Conservation (phyloP, 2,329 filamentous ascomycete genomes). For the Alternaria ethzedia region DNA sequence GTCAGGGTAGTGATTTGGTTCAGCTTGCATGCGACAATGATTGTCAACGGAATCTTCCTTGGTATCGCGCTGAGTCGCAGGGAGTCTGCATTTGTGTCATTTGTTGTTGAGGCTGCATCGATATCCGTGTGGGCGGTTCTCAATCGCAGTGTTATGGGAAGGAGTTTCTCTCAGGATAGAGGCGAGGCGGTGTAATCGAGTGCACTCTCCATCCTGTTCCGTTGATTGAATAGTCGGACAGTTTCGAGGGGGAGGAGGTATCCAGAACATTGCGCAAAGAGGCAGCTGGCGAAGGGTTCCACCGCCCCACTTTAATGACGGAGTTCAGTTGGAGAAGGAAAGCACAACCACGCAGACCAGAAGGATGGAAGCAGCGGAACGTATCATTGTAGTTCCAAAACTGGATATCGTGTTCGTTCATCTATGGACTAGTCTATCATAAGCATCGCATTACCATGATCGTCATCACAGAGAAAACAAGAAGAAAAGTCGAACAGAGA, state of each 20-base stretch:
- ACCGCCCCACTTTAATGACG: not conserved
- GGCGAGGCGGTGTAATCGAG: too few species aligned
- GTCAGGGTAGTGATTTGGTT: not conserved
- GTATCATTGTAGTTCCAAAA: not conserved
- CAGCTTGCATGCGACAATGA: accelerated
- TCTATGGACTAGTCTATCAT: slow-evolving; percentile 39
- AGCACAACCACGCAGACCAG: not conserved
- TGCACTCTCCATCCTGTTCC: too few species aligned
- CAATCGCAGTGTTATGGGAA: not conserved
- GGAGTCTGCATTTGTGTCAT: not conserved
- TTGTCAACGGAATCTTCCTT: not conserved
- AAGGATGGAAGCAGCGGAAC: not conserved
- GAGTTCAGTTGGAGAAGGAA: not conserved
- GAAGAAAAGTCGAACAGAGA: slow-evolving; percentile 6
- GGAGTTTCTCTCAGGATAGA: too few species aligned
- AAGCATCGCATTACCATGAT: slow-evolving; percentile 37
- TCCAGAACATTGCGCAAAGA: not conserved
- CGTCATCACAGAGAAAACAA: slow-evolving; percentile 16
- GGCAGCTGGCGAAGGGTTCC: not conserved
- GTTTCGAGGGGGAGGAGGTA: too few species aligned
- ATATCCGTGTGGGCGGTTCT: not conserved
- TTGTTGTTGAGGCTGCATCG: not conserved
- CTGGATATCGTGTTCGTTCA: slow-evolving; percentile 22
- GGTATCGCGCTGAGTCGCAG: not conserved
- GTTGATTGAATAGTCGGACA: too few species aligned